These are phyloP conservation scores for Ustilago vetiveriae DNA, from an alignment of 1,284 basidiomycete genomes.

Conservation along the genomic window DNA sequence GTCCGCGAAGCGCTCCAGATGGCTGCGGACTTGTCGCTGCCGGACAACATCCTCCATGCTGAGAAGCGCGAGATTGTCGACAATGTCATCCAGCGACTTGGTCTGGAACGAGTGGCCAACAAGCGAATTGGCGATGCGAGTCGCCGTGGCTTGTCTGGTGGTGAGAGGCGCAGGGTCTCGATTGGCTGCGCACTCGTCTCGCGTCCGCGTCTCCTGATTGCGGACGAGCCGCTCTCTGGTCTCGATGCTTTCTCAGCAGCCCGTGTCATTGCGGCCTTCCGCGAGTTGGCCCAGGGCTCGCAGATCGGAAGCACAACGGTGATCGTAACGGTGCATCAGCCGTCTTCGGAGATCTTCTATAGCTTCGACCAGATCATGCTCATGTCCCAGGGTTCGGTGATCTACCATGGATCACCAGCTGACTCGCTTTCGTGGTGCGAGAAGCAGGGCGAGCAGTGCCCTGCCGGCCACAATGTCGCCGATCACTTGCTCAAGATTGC, in stretches of 20 bases:
- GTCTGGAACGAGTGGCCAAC: slow-evolving; percentile 44
- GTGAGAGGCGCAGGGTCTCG: slow-evolving; percentile 52
- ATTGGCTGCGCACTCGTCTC: slow-evolving; percentile 55
- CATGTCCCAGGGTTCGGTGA: slow-evolving; percentile 41
- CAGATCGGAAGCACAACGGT: slow-evolving; percentile 46
- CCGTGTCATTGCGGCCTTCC: slow-evolving; percentile 48
- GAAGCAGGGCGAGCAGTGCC: slow-evolving; percentile 45
- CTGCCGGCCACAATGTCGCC: slow-evolving; percentile 52
- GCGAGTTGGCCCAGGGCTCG: slow-evolving; percentile 30
- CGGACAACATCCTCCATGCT: slow-evolving; percentile 43
- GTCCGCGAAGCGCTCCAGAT: slow-evolving; percentile 55
- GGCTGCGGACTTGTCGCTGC: slow-evolving; percentile 50
- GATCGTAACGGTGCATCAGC: slow-evolving; percentile 57
- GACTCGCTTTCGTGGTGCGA: slow-evolving; percentile 50
- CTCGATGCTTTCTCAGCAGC: slow-evolving; percentile 54
- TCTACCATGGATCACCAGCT: slow-evolving; percentile 51
- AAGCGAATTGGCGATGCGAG: slow-evolving; percentile 49
- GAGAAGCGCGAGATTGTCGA: slow-evolving; percentile 38
- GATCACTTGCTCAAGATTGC: slow-evolving; percentile 53
- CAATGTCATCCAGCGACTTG: slow-evolving; percentile 40
- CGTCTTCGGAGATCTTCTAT: slow-evolving; percentile 54
- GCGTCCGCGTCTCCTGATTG: slow-evolving; percentile 48
- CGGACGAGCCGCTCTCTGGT: slow-evolving; percentile 55
- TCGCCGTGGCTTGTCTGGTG: slow-evolving; percentile 53
- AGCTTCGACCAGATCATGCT: slow-evolving; percentile 51